These are phyloP conservation scores for Murraya paniculata DNA, from an alignment of 345 rosid species.

Conservation along the genomic window DNA sequence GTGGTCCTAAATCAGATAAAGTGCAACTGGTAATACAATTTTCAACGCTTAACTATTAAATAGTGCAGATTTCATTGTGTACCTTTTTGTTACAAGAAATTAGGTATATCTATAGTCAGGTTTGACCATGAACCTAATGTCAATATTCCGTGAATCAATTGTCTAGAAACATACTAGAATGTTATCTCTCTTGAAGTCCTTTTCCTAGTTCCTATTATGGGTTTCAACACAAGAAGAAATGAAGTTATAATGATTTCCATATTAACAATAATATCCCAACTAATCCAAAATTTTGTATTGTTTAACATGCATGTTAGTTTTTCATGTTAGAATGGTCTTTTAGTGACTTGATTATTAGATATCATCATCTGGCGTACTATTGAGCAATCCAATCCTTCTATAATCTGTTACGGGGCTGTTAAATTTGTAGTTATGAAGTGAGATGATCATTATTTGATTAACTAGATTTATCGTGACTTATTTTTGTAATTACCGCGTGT, in stretches of 20 bases:
- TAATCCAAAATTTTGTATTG: too few species aligned
- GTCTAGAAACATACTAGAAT: not conserved
- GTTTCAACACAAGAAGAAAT: not conserved
- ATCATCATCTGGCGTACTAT: not conserved
- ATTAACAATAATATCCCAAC: too few species aligned
- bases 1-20: constrained; percentile 71
- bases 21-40: constrained; percentile 75
- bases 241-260: not conserved
- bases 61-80: not conserved
- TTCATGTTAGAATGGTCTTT: not conserved
- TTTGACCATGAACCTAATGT: not conserved
- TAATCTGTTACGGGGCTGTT: not conserved
- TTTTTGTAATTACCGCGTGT: not conserved
- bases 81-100: not conserved
- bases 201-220: not conserved
- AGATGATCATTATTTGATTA: not conserved
- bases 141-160: not conserved
- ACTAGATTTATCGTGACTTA: not conserved
- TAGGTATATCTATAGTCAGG: not conserved
- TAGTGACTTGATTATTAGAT: too few species aligned
- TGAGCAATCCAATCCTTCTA: not conserved
- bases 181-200: not conserved
- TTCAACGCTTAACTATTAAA: not conserved
- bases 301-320: not conserved
- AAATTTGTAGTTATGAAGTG: not conserved